These are phyloP conservation scores for Saprolegnia parasitica DNA, from an alignment of 352 stramenopile genomes.

Conservation along the genomic window DNA sequence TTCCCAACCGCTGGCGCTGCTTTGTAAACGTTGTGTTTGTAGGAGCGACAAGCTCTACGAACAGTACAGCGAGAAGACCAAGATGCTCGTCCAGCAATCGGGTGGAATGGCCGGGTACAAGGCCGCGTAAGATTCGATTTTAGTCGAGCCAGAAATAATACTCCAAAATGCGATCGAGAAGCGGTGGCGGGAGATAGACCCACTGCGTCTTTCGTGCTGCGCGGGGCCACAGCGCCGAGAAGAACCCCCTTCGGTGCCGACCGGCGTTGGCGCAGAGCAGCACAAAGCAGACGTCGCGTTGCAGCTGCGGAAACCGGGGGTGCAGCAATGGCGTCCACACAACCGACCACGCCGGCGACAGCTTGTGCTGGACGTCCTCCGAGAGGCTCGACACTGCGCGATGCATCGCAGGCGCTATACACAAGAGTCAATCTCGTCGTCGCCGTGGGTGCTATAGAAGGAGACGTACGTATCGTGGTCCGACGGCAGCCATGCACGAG, in stretches of 20 bases:
- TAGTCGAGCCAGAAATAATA: conserved; percentile 24
- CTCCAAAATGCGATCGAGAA: conserved; percentile 22
- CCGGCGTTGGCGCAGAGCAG: conserved; percentile 47
- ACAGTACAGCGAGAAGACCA: conserved; percentile 70
- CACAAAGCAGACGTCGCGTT: conserved; percentile 58
- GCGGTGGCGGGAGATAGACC: conserved; percentile 12
- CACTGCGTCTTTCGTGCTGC: not conserved
- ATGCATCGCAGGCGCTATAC: no score
- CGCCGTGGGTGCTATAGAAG: no score
- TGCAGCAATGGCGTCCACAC: conserved; percentile 54
- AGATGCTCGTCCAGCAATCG: conserved; percentile 68
- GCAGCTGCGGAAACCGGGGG: conserved; percentile 41
- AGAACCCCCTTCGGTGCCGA: not conserved
- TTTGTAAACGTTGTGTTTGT: not conserved
- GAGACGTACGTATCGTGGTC: conserved; percentile 43
- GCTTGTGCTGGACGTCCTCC: conserved; percentile 40
- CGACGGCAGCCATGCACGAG: conserved; percentile 51
- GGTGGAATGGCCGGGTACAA: conserved; percentile 52
- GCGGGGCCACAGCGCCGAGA: not conserved
- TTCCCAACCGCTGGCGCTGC: not conserved
- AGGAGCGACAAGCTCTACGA: conserved; percentile 49
- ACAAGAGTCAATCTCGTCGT: no score
- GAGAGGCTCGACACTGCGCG: conserved; percentile 35
- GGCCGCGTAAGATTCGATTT: conserved; percentile 31
- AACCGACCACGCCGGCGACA: conserved; percentile 51